phyloP scores from a whole-genome alignment of 192 early-diverging fungal species.

The Podila epicladia region DNA sequence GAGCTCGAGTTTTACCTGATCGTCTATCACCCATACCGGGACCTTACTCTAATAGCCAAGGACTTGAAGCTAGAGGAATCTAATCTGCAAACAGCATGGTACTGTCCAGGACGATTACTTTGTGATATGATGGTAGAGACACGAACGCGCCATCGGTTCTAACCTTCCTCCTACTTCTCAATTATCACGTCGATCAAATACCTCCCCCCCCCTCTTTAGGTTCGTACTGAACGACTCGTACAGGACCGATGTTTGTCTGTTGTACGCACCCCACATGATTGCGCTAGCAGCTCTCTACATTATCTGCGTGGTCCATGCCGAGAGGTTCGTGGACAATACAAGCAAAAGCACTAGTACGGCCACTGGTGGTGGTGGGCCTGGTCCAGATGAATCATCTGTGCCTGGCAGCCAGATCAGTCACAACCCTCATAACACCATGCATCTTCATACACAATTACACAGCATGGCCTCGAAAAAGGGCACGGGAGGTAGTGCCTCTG shows the following conservation, averaged over 20 bases:
- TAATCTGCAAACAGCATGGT: constrained; percentile 69
- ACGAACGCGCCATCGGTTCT: neutral
- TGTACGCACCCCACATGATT: constrained; percentile 91
- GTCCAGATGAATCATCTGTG: neutral
- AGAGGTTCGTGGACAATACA: constrained; percentile 23
- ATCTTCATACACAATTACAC: constrained; percentile 27
- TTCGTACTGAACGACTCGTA: constrained; percentile 89
- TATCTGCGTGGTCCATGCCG: constrained; percentile 63
- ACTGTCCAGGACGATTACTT: neutral
- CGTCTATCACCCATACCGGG: constrained; percentile 89
- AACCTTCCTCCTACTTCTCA: neutral
- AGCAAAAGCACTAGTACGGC: constrained; percentile 1
- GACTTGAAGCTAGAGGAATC: constrained; percentile 62
- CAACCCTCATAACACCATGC: constrained; percentile 28
- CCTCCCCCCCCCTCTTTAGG: constrained; percentile 11
- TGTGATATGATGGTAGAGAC: neutral
- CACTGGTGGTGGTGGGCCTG: neutral
- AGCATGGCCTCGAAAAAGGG: constrained; percentile 33
- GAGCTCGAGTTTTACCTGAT: constrained; percentile 92
- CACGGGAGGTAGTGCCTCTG: neutral
- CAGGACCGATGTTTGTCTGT: constrained; percentile 79
- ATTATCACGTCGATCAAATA: neutral
- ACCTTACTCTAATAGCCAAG: constrained; percentile 67
- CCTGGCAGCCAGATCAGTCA: constrained; percentile 3
- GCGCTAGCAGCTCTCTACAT: constrained; percentile 84